phyloP scores from a whole-genome alignment of 2,329 filamentous ascomycete genomes.

The Xylaria sp. region DNA sequence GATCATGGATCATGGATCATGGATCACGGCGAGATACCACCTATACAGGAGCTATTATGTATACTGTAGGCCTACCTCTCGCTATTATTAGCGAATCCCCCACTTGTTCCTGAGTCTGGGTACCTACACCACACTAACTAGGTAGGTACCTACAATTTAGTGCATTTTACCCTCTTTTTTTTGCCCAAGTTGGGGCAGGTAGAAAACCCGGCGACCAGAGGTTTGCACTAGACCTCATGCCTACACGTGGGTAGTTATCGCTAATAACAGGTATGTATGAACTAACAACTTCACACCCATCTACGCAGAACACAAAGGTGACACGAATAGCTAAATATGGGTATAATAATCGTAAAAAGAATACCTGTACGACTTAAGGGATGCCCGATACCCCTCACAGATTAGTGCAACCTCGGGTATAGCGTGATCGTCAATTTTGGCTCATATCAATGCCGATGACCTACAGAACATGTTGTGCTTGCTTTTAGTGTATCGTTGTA shows the following conservation, averaged over 20 bases:
- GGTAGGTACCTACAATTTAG: conserved; percentile 1
- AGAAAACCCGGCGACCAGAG: neutral
- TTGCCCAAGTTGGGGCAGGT: neutral
- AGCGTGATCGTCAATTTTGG: neutral
- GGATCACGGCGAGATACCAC: too few relatives aligned
- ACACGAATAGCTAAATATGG: neutral
- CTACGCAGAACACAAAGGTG: neutral
- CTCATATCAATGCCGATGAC: conserved; percentile 3
- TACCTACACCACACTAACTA: neutral
- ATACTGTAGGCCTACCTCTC: neutral
- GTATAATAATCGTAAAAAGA: neutral
- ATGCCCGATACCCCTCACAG: neutral
- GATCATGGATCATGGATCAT: conserved; percentile 4
- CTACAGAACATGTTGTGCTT: neutral
- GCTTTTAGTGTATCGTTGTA: neutral
- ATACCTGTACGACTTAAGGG: neutral
- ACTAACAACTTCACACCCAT: neutral
- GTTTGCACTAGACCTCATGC: neutral
- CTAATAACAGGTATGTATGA: neutral
- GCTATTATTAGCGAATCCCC: conserved; percentile 30
- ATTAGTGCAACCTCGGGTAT: neutral
- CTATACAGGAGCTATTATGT: too few relatives aligned
- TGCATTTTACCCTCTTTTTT: conserved; percentile 6
- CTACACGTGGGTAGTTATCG: neutral
- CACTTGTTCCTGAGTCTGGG: conserved; percentile 24